phyloP scores from a whole-genome alignment of 805 yeast genomes.

The Helenozyma rhizophorensis region DNA sequence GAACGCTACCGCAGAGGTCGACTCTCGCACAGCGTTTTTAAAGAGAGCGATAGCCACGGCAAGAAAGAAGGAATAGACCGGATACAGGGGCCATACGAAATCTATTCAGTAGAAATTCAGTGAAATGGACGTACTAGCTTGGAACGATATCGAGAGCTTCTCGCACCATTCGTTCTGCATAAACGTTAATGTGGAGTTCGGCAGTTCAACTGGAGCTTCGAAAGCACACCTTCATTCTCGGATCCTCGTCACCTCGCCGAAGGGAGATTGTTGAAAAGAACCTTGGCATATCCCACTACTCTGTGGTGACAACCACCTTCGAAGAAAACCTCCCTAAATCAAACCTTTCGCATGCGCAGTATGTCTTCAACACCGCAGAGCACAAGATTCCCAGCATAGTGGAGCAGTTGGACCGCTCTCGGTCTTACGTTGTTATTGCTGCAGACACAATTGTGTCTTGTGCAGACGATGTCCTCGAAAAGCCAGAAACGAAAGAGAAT shows the following conservation, averaged over 20 bases:
- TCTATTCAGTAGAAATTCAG: not conserved
- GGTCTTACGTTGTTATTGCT: constrained; percentile 37
- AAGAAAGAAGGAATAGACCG: constrained; percentile 1
- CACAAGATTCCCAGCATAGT: constrained; percentile 66
- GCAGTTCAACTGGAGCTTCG: constrained; percentile 1
- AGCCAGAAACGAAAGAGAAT: constrained; percentile 47
- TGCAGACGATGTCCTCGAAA: constrained; percentile 64
- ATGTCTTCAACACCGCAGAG: constrained; percentile 67
- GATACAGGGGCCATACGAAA: not conserved
- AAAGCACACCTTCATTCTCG: constrained; percentile 48
- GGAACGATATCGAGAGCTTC: no score
- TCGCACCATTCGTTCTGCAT: no score
- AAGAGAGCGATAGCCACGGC: constrained; percentile 18
- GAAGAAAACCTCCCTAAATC: constrained; percentile 70
- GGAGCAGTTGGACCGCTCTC: constrained; percentile 26
- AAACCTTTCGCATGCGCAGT: constrained; percentile 41
- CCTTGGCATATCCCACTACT: constrained; percentile 42
- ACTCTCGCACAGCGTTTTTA: constrained; percentile 18
- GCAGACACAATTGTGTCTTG: constrained; percentile 79
- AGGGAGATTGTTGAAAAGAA: constrained; percentile 58
- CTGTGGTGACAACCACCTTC: constrained; percentile 60
- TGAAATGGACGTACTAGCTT: not conserved
- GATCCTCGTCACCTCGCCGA: constrained; percentile 83
- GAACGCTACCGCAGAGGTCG: constrained; percentile 13
- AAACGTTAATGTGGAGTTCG: constrained; percentile 14